Percentiles rank a stretch among this genome's conserved stretches.
These are phyloP conservation scores for Fusarium penzigii DNA, from an alignment of 2,329 filamentous ascomycete genomes.

Conservation along the genomic window DNA sequence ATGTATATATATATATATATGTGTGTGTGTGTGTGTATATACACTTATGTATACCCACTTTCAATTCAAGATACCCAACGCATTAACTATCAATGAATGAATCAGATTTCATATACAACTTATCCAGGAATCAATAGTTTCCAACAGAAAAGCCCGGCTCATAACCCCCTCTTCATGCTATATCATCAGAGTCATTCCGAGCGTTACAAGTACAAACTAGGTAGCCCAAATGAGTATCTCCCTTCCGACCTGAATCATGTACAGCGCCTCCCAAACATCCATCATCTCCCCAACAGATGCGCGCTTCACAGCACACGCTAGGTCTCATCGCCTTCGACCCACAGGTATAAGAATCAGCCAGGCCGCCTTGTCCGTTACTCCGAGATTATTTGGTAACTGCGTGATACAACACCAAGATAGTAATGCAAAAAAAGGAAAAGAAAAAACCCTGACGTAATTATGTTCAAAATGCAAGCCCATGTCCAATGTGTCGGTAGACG, in stretches of 20 bases:
- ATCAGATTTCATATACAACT: neutral
- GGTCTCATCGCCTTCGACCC: neutral
- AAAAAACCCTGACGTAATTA: neutral
- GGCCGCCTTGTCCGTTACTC: neutral
- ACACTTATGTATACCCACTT: too few relatives aligned
- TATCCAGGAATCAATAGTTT: neutral
- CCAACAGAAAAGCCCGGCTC: neutral
- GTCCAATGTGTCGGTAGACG: too few relatives aligned
- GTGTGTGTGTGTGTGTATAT: too few relatives aligned
- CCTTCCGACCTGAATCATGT: neutral
- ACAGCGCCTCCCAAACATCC: neutral
- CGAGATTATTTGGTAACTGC: neutral
- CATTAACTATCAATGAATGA: neutral
- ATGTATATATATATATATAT: neutral
- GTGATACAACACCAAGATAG: neutral
- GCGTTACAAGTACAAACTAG: neutral
- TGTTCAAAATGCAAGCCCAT: too few relatives aligned
- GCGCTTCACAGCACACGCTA: neutral
- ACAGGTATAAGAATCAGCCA: neutral
- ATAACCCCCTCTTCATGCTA: too few relatives aligned
- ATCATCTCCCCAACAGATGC: neutral
- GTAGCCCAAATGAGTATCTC: neutral
- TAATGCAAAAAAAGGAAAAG: neutral
- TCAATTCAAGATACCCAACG: neutral
- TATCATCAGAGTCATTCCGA: neutral